Conservation (phyloP, 2,329 filamentous ascomycete genomes). For the Falciphora oryzae region DNA sequence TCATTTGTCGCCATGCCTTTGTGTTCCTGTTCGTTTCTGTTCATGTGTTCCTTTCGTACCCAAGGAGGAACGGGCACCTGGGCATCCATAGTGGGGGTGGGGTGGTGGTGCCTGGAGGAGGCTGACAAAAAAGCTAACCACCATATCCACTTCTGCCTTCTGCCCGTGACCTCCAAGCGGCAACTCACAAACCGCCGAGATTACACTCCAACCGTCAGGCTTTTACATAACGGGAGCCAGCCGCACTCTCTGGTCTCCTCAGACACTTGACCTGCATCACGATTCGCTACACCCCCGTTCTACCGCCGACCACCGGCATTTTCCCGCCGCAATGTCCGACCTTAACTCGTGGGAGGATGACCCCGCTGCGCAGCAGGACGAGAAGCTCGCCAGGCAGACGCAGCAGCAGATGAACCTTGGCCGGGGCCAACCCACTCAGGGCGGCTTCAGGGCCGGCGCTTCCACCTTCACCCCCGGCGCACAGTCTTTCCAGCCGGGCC, state of each 20-base stretch:
- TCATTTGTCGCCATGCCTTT: background rate
- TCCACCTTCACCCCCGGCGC: constrained; percentile 51
- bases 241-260: background rate
- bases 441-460: constrained; percentile 60
- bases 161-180: background rate
- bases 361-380: constrained; percentile 63
- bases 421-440: constrained; percentile 27
- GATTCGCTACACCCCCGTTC: background rate
- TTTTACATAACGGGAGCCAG: background rate
- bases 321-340: constrained; percentile 62
- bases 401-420: constrained; percentile 72
- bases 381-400: constrained; percentile 70
- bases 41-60: no score
- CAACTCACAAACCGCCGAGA: background rate
- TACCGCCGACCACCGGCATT: background rate
- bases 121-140: background rate
- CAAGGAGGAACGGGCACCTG: background rate
- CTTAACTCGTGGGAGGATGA: constrained; percentile 96
- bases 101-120: background rate
- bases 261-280: background rate
- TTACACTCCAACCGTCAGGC: background rate
- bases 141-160: background rate
- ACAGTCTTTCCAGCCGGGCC: constrained; percentile 23
- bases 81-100: background rate
- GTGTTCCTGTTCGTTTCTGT: background rate